Percentiles rank a stretch among this genome's conserved stretches.
Conservation (phyloP, 2,329 filamentous ascomycete species). For the Diaporthe vaccinii region DNA sequence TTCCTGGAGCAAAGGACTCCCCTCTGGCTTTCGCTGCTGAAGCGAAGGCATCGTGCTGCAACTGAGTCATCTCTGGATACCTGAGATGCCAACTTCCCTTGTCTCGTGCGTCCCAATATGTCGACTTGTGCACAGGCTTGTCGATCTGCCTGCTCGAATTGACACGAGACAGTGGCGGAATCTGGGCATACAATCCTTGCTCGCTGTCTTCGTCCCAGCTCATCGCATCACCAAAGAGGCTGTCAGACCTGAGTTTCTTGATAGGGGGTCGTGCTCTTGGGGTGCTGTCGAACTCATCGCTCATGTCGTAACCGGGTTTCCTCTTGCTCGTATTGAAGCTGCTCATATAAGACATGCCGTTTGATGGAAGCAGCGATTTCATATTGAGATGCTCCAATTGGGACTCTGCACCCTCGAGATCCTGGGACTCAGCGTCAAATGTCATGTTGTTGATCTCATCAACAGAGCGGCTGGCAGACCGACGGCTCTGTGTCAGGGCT, state of each 20-base stretch:
- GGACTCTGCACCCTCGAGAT: conserved; percentile 64
- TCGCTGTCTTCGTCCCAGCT: conserved; percentile 39
- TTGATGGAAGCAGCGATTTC: conserved; percentile 51
- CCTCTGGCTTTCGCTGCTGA: conserved; percentile 63
- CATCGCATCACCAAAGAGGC: conserved; percentile 53
- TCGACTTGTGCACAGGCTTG: conserved; percentile 66
- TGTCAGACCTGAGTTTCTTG: conserved; percentile 69
- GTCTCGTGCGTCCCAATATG: conserved; percentile 70
- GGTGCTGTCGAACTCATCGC: conserved; percentile 63
- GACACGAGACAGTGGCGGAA: conserved; percentile 63
- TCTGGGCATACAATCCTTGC: conserved; percentile 58
- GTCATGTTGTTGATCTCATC: conserved; percentile 66
- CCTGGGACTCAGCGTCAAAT: conserved; percentile 68
- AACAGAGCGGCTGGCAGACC: conserved; percentile 55
- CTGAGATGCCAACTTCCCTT: conserved; percentile 70
- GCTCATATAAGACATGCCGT: conserved; percentile 41
- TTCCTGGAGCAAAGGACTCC: conserved; percentile 67
- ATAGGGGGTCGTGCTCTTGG: conserved; percentile 59
- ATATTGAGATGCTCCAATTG: conserved; percentile 59
- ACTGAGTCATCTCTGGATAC: conserved; percentile 74
- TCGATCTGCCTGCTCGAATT: conserved; percentile 71
- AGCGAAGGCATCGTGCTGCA: conserved; percentile 69
- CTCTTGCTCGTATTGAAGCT: conserved; percentile 67
- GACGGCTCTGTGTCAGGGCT: conserved; percentile 44
- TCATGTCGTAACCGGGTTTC: conserved; percentile 65